A percentile compares a stretch with the other conserved stretches of the same genome.
phyloP scores from a whole-genome alignment of 208 protist species.

The Polymyxa betae region DNA sequence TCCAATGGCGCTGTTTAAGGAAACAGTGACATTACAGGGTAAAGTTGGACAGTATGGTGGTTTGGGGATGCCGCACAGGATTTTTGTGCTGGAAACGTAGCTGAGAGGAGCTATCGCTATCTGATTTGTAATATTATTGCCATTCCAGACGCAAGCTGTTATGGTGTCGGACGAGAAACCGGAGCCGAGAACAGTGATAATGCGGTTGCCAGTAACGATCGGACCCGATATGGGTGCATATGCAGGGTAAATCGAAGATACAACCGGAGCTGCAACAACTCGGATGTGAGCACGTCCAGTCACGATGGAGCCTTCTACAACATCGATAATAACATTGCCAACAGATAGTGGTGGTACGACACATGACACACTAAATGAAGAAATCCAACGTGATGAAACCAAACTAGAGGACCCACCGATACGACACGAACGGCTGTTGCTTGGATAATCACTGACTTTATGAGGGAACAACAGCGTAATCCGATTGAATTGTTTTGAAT shows the following conservation, averaged over 20 bases:
- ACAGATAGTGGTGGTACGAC: neutral
- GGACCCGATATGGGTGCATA: no score
- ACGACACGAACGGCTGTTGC: neutral
- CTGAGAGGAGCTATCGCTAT: neutral
- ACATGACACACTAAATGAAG: neutral
- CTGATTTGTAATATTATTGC: neutral
- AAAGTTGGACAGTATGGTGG: neutral
- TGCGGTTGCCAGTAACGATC: no score
- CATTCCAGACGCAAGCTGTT: conserved; percentile 6
- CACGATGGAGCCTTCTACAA: neutral
- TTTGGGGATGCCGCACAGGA: neutral
- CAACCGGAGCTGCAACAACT: neutral
- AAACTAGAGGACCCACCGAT: neutral
- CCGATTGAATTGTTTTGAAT: no score
- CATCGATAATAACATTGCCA: neutral
- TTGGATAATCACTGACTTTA: no score
- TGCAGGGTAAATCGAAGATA: neutral
- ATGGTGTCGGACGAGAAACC: neutral
- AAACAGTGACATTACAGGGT: neutral
- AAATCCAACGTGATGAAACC: neutral
- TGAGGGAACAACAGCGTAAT: no score
- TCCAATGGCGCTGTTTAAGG: neutral
- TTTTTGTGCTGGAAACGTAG: neutral
- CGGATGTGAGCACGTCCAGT: neutral
- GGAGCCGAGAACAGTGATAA: neutral